Percentiles rank a stretch among this genome's conserved stretches.
phyloP scores from a whole-genome alignment of 768 basidiomycete species.

The Boletus tomentosulus region DNA sequence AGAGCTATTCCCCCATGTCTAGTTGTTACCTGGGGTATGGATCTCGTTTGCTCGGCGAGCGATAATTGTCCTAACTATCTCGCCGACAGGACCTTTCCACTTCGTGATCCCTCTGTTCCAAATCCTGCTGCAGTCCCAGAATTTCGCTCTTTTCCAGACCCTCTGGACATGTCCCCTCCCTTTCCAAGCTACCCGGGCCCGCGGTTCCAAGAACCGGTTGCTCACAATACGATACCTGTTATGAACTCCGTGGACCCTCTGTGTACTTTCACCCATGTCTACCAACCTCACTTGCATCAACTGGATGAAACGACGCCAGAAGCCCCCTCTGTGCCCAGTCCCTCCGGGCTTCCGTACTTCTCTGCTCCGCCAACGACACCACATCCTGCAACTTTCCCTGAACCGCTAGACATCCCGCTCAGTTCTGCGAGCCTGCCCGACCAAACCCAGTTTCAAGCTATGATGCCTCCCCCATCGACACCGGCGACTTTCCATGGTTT shows the following conservation, averaged over 20 bases:
- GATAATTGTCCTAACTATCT: background rate
- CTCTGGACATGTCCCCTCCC: background rate
- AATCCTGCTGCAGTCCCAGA: background rate
- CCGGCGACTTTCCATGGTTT: background rate
- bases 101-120: background rate
- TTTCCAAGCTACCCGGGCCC: background rate
- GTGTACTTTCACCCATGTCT: background rate
- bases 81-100: background rate
- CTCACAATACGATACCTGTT: background rate
- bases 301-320: background rate
- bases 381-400: background rate
- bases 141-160: background rate
- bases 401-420: background rate
- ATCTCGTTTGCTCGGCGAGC: background rate
- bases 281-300: background rate
- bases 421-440: background rate
- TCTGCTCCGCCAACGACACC: too few relatives aligned
- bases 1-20: background rate
- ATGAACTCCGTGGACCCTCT: background rate
- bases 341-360: background rate
- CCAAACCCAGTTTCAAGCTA: background rate
- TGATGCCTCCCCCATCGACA: background rate
- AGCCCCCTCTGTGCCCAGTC: background rate
- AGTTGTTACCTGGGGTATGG: conserved; percentile 2
- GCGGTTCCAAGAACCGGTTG: background rate